Percentiles rank a stretch among this genome's conserved stretches.
These are phyloP conservation scores for Metroxylon sagu DNA, from an alignment of 176 grass and related monocot genomes.

Conservation along the genomic window DNA sequence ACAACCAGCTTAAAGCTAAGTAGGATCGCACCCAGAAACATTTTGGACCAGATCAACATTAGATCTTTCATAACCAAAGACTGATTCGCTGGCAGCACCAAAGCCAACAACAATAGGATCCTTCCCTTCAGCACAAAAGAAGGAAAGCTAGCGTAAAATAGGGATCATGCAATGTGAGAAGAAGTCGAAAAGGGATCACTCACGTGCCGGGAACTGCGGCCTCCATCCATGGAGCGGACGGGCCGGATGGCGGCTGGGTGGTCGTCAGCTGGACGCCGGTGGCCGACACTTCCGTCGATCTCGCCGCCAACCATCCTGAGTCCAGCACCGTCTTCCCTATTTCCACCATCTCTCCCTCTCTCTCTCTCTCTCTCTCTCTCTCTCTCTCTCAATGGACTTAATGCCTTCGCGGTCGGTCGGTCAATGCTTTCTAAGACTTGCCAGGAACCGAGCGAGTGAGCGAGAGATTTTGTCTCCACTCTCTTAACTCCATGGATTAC, in stretches of 20 bases:
- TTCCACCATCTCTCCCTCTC: constrained; percentile 11
- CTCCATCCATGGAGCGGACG: constrained; percentile 64
- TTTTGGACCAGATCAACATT: no score
- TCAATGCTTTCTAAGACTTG: no score
- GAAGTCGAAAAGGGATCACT: constrained; percentile 6
- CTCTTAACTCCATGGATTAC: no score
- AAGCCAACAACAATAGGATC: no score
- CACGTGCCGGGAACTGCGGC: constrained; percentile 86
- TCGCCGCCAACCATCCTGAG: constrained; percentile 87
- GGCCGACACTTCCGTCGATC: constrained; percentile 61
- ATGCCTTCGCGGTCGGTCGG: no score
- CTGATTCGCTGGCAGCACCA: no score
- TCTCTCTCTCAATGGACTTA: no score
- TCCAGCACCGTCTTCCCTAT: constrained; percentile 62
- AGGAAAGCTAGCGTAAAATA: neutral
- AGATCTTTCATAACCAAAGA: no score
- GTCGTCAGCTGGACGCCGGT: constrained; percentile 88
- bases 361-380: neutral
- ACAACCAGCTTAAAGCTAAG: no score
- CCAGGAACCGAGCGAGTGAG: no score
- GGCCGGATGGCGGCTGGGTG: constrained; percentile 40
- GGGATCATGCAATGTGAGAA: neutral
- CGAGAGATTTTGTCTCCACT: no score
- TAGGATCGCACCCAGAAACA: no score
- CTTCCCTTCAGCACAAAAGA: neutral